Conservation (phyloP, 768 basidiomycete species). For the Phlebiopsis flavidoalba region DNA sequence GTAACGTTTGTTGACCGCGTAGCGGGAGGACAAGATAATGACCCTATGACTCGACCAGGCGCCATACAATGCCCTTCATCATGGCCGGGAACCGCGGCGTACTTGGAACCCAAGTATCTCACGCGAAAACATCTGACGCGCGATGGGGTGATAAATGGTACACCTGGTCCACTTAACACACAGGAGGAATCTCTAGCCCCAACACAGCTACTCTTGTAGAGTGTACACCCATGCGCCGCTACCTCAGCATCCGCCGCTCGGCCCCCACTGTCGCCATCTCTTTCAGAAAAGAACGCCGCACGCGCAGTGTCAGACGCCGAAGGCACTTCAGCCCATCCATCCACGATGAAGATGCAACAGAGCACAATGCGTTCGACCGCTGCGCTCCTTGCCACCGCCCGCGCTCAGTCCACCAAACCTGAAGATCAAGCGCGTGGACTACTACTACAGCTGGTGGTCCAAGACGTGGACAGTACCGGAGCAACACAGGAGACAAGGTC, state of each 20-base stretch:
- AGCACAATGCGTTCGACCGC: no score
- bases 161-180: no score
- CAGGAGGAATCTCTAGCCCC: no score
- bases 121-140: no score
- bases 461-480: slow-evolving; percentile 58
- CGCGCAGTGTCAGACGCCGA: not conserved
- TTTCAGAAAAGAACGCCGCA: not conserved
- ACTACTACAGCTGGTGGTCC: slow-evolving; percentile 53
- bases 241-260: not conserved
- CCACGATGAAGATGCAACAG: not conserved
- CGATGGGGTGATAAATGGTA: no score
- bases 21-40: no score
- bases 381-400: slow-evolving; percentile 5
- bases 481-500: slow-evolving; percentile 53
- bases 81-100: no score
- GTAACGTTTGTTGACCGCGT: no score
- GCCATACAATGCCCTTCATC: no score
- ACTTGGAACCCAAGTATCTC: no score
- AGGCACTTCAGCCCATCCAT: not conserved
- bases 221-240: slow-evolving; percentile 7
- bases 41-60: no score
- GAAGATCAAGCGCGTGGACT: slow-evolving; percentile 57
- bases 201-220: no score
- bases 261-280: not conserved
- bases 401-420: slow-evolving; percentile 39